These are phyloP conservation scores for Flaveria trinervia DNA, from an alignment of 129 eudicot genomes.

Conservation along the genomic window DNA sequence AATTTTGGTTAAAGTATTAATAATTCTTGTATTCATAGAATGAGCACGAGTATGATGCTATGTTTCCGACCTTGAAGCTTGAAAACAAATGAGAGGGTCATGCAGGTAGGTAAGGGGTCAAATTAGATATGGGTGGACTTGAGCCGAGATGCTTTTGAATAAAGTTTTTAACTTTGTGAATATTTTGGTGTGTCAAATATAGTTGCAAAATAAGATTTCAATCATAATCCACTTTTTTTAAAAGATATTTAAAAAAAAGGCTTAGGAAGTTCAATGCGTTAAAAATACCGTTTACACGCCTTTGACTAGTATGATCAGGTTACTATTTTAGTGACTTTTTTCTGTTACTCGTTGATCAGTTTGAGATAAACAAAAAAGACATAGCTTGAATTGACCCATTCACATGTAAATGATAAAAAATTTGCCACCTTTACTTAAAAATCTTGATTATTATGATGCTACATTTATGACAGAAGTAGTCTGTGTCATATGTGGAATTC, in stretches of 20 bases:
- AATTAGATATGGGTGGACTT: background rate
- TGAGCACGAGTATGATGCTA: constrained; percentile 10
- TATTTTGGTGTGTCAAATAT: background rate
- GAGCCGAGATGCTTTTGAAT: background rate
- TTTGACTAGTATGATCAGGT: background rate
- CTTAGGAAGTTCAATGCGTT: background rate
- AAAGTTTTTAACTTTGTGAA: background rate
- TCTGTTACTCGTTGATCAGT: background rate
- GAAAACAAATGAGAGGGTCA: background rate
- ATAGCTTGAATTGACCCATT: background rate
- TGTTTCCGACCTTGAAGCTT: background rate
- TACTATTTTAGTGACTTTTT: background rate
- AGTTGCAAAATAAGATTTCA: background rate
- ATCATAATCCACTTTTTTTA: too few relatives aligned
- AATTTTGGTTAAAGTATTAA: constrained; percentile 12
- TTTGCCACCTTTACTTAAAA: background rate
- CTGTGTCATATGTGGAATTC: background rate
- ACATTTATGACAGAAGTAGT: background rate
- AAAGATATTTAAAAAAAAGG: background rate
- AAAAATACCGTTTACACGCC: background rate
- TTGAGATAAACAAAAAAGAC: background rate
- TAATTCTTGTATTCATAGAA: background rate
- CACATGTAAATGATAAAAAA: background rate
- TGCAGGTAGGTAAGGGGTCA: background rate
- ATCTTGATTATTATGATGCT: background rate